Base-by-base conservation (phyloP, 257 asterid species). In the Salvia hispanica region DNA sequence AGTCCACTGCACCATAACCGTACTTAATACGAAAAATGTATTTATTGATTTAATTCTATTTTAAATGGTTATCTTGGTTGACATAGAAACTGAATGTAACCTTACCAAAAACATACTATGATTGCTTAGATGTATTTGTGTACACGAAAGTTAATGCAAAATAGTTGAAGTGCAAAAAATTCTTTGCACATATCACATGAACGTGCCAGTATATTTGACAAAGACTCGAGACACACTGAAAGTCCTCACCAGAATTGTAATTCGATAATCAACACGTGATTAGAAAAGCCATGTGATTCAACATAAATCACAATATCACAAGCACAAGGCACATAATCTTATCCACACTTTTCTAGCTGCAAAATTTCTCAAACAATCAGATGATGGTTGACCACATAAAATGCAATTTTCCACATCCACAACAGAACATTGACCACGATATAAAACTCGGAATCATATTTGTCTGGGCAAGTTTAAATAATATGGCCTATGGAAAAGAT, bases 231-330 rank as follows among this genome's bases (percentile, higher is more conserved):
- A 59, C n/a, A 5, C 44, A 60, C 18, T 37, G 11, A 59, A 58
- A 70, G 57, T 40, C 44, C 15, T 39, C 42, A 31, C 65, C 55
- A 34, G 33, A 62, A 43, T 46, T 57, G 72, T 18, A 57, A 47
- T 31, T 57, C 42, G 1, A 45, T 25, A 53, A 31, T 15, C 21
- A 7, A 36, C 47, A 13, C 25, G n/a, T 64, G 69, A 67, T 69
- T 15, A 53, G 4, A 56, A 40, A 65, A 47, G 44, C 33, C 50
- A 10, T n/a, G 39, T 40, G 37, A 50, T 37, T 45, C 4, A 40
- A 63, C 52, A 68, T 18, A 28, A 73, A 44, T 43, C 67, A 53
- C 36, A 53, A 65, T 25, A 33, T 18, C 40, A 9, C 46, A 62
- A 50, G 37, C 58, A 62, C 13, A 14, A 50, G 62, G 52, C 58